Evolutionary conservation across 31 red algal genomes (phyloP).

Genomic region (Odonthalia washingtoniensis): DNA sequence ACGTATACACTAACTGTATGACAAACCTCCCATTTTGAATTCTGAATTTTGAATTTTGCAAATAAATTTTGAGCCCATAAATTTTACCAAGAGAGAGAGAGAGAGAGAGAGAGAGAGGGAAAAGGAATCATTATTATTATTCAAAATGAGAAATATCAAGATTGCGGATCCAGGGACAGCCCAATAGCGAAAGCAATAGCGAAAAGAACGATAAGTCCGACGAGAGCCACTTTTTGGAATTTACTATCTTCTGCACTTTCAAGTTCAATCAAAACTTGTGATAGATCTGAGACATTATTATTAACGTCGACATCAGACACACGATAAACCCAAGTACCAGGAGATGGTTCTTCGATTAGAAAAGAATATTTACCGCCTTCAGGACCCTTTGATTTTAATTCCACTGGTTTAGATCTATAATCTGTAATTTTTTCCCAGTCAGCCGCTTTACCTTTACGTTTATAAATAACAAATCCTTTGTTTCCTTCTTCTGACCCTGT

Average conservation of each 20-base stretch:
- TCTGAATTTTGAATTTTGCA: too few relatives aligned
- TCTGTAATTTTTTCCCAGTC: slow-evolving; percentile 84
- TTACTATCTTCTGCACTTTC: slow-evolving; percentile 57
- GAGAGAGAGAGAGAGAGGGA: too few relatives aligned
- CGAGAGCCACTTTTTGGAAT: slow-evolving; percentile 63
- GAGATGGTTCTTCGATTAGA: slow-evolving; percentile 53
- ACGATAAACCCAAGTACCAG: slow-evolving; percentile 94
- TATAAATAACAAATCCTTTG: slow-evolving; percentile 83
- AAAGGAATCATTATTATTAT: too few relatives aligned
- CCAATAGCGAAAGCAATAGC: slow-evolving; percentile 41
- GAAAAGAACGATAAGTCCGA: slow-evolving; percentile 49
- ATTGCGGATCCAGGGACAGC: slow-evolving; percentile 68
- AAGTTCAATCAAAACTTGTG: slow-evolving; percentile 79
- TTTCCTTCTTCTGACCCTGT: slow-evolving; percentile 64
- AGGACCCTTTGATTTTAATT: slow-evolving; percentile 80
- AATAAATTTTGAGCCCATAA: too few relatives aligned
- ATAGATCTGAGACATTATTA: slow-evolving; percentile 76
- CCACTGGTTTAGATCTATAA: slow-evolving; percentile 70
- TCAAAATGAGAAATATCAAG: too few relatives aligned
- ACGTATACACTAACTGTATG: too few relatives aligned
- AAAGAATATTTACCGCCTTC: slow-evolving; percentile 83
- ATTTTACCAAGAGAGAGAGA: too few relatives aligned
- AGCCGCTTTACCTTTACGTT: slow-evolving; percentile 68
- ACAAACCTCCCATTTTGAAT: too few relatives aligned
- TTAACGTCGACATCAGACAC: slow-evolving; percentile 84